phyloP scores from a whole-genome alignment of 176 grass and related monocot species.

The Oryza coarctata region DNA sequence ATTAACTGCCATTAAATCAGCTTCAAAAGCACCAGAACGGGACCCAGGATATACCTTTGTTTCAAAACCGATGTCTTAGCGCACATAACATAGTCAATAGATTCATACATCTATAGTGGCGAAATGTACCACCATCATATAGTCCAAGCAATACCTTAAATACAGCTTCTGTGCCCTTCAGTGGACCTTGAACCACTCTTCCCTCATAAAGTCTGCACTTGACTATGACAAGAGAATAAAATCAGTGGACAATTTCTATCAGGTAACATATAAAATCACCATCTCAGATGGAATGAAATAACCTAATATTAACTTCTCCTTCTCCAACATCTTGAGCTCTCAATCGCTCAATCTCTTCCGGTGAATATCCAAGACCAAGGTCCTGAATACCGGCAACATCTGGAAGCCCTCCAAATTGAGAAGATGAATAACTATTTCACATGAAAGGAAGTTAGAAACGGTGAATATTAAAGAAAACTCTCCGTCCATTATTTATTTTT shows the following conservation, averaged over 20 bases:
- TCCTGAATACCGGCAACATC: conserved; percentile 50
- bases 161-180: conserved; percentile 57
- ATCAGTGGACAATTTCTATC: conserved; percentile 26
- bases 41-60: conserved; percentile 89
- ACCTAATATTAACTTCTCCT: conserved; percentile 97
- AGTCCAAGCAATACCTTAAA: conserved; percentile 65
- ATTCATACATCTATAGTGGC: conserved; percentile 28
- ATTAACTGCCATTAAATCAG: conserved; percentile 90
- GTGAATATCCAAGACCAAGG: conserved; percentile 49
- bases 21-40: conserved; percentile 70
- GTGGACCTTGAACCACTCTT: conserved; percentile 77
- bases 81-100: conserved; percentile 49
- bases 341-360: conserved; percentile 61
- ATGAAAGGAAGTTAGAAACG: conserved; percentile 23
- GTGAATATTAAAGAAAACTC: not conserved
- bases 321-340: conserved; percentile 82
- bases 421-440: conserved; percentile 76
- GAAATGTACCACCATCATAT: conserved; percentile 21
- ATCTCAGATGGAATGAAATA: conserved; percentile 24
- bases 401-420: conserved; percentile 62
- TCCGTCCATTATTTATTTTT: conserved; percentile 1
- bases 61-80: conserved; percentile 53
- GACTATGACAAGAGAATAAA: conserved; percentile 48
- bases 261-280: not conserved
- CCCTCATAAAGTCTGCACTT: conserved; percentile 88